Base-by-base conservation (phyloP, 1,284 basidiomycete genomes). In the Moesziomyces antarcticus region DNA sequence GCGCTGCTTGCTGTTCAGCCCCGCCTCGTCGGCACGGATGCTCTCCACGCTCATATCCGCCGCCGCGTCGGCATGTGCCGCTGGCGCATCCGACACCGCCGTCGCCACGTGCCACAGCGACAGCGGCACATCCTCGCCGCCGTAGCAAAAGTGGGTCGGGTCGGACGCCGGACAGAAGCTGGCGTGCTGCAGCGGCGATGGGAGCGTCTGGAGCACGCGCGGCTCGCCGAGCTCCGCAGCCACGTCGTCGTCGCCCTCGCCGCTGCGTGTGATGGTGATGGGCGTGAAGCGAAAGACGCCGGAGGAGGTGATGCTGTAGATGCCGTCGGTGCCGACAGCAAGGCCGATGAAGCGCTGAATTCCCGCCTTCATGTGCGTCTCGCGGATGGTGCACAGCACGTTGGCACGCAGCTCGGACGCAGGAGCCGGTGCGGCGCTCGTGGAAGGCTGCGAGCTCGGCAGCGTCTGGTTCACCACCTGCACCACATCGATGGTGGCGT, bases 271-370 rank as follows among this genome's bases (percentile, higher is more conserved):
- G 30, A 61, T n/a, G 27, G 37, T 16, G 24, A 74, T 43, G 30
- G 65, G 68, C 3, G 67, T 72, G 53, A 71, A 77, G 11, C 66
- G 65, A 41, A 79, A 70, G 25, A 63, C 45, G 27, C 77, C 78
- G 0, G 78, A 71, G 16, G 72, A 75, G 33, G 75, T 75, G 56
- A 65, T 46, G 24, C 69, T 57, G 40, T 71, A 75, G 16, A 80
- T 70, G 22, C 78, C 77, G 22, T 65, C 42, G 3, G 46, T 4
- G 0, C 56, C 64, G 7, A 80, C 75, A 5, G 72, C 68, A 1
- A 80, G 58, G 25, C 77, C 77, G 47, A 80, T 74, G 53, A 70
- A 80, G 2, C 78, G 54, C 35, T 80, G 73, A 16, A 80, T 70
- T 21, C 77, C 74, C 4, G 75, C 67, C 47, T 73, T 76, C 78